Conservation (phyloP, 768 basidiomycete genomes). For the Scleroderma citrinum region DNA sequence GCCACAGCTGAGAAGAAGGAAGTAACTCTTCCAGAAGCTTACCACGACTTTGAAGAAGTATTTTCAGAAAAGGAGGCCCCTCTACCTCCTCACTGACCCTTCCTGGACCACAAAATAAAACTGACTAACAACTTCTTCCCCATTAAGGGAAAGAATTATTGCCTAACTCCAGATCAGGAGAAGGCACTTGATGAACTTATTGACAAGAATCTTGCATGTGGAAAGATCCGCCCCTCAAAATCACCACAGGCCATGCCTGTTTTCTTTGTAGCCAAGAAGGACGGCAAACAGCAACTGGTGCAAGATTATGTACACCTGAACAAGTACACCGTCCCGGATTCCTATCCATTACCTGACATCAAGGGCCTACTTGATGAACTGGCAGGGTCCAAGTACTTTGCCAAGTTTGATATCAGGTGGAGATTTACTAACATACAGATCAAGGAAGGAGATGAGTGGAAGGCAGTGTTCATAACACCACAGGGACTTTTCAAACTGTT, state of each 20-base stretch:
- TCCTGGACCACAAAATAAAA: too few relatives aligned
- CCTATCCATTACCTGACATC: not conserved
- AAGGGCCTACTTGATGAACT: not conserved
- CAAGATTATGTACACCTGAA: not conserved
- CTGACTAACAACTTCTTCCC: too few relatives aligned
- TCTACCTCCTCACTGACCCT: too few relatives aligned
- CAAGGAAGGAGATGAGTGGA: not conserved
- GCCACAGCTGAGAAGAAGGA: too few relatives aligned
- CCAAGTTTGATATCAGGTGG: not conserved
- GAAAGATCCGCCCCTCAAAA: constrained; percentile 11
- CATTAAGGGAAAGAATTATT: too few relatives aligned
- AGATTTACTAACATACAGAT: not conserved
- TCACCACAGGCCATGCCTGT: constrained; percentile 14
- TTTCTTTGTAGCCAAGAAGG: constrained; percentile 6
- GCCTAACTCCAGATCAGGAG: too few relatives aligned
- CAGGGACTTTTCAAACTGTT: not conserved
- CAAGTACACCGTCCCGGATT: not conserved
- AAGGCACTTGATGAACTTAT: too few relatives aligned
- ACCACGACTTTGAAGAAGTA: too few relatives aligned
- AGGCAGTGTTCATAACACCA: not conserved
- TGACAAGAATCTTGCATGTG: constrained; percentile 1
- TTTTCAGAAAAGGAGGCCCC: too few relatives aligned
- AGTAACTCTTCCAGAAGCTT: too few relatives aligned
- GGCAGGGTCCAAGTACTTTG: not conserved
- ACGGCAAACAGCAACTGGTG: not conserved